Evolutionary conservation across 2,329 filamentous ascomycete species (phyloP).

Genomic region (Cadophora sp.): DNA sequence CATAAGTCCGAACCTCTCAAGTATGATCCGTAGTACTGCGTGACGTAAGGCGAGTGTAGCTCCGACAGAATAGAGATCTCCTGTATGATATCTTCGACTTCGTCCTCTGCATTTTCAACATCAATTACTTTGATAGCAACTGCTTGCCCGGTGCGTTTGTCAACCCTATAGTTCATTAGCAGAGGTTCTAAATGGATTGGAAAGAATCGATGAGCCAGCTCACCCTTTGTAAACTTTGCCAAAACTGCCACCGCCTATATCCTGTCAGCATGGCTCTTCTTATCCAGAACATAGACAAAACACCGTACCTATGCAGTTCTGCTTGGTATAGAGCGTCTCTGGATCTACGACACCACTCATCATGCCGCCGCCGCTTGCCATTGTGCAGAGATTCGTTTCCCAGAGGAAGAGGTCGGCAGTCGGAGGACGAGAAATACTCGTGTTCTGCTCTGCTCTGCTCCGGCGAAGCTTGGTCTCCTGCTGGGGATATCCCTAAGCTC

Average conservation of each 20-base stretch:
- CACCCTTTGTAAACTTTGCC: slow-evolving; percentile 99
- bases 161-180: slow-evolving; percentile 65
- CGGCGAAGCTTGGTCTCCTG: slow-evolving; percentile 14
- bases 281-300: slow-evolving; percentile 19
- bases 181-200: slow-evolving; percentile 16
- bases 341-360: slow-evolving; percentile 73
- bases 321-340: slow-evolving; percentile 90
- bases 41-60: slow-evolving; percentile 94
- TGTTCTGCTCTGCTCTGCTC: slow-evolving; percentile 6
- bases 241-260: slow-evolving; percentile 89
- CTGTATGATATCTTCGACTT: slow-evolving; percentile 99
- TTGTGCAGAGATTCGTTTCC: slow-evolving; percentile 27
- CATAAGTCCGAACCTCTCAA: slow-evolving; percentile 95
- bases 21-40: slow-evolving; percentile 97
- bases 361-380: slow-evolving; percentile 42
- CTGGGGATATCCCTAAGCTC: slow-evolving; percentile 20
- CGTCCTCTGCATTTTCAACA: slow-evolving; percentile 98
- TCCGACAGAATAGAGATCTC: slow-evolving; percentile 98
- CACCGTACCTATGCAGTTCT: slow-evolving; percentile 79
- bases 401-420: slow-evolving; percentile 1
- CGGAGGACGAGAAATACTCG: slow-evolving; percentile 14
- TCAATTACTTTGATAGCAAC: slow-evolving; percentile 99
- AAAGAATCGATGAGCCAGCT: slow-evolving; percentile 35
- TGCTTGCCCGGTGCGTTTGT: slow-evolving; percentile 89
- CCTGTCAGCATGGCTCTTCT: slow-evolving; percentile 37